phyloP scores from a whole-genome alignment of 108 stramenopile genomes.

The Stephanodiscus triporus region DNA sequence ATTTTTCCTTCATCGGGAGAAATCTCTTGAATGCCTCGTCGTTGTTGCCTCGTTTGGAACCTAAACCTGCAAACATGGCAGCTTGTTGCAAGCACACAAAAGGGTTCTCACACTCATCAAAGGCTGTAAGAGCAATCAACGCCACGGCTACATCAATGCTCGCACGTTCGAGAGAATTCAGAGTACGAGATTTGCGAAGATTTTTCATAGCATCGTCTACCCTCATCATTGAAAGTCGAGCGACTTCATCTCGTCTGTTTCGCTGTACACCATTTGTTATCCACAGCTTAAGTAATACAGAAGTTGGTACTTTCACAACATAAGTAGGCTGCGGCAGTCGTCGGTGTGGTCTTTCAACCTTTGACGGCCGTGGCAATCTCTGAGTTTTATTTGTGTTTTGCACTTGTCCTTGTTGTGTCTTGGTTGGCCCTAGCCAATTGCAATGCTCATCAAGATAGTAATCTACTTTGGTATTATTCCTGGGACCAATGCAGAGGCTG shows the following conservation, averaged over 20 bases:
- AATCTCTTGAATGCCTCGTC: slow-evolving; percentile 64
- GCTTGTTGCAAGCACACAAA: slow-evolving; percentile 83
- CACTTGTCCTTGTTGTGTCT: slow-evolving; percentile 4
- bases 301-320: slow-evolving; percentile 38
- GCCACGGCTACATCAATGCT: slow-evolving; percentile 66
- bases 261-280: slow-evolving; percentile 28
- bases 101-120: slow-evolving; percentile 65
- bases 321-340: slow-evolving; percentile 13
- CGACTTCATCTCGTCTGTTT: slow-evolving; percentile 12
- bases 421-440: slow-evolving; percentile 41
- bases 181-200: slow-evolving; percentile 68
- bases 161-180: slow-evolving; percentile 62
- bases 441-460: slow-evolving; percentile 36
- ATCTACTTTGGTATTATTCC: slow-evolving; percentile 31
- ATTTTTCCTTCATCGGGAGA: slow-evolving; percentile 54
- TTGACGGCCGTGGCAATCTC: slow-evolving; percentile 1
- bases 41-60: slow-evolving; percentile 69
- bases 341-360: neutral
- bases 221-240: slow-evolving; percentile 32
- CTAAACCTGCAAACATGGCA: slow-evolving; percentile 78
- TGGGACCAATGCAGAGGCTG: slow-evolving; percentile 27
- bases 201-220: slow-evolving; percentile 58
- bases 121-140: slow-evolving; percentile 63
- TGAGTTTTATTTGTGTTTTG: slow-evolving; percentile 8
- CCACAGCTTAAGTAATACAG: slow-evolving; percentile 46